These are phyloP conservation scores for Colletotrichum euphorbiae DNA, from an alignment of 2,329 filamentous ascomycete species.

Conservation along the genomic window DNA sequence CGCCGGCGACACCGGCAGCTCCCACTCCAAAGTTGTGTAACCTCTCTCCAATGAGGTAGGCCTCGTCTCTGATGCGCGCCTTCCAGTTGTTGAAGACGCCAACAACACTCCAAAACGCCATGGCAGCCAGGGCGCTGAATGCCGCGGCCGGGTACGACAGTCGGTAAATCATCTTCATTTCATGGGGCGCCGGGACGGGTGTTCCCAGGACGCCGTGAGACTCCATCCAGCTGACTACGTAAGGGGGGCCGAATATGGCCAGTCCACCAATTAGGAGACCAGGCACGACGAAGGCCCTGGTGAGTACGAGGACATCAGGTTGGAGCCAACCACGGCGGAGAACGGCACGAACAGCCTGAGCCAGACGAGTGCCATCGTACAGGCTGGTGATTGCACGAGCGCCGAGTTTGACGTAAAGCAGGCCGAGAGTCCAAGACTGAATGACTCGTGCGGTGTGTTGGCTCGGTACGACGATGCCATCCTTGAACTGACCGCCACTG, in stretches of 20 bases:
- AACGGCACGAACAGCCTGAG: slow-evolving; percentile 79
- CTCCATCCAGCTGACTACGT: slow-evolving; percentile 42
- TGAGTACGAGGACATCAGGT: slow-evolving; percentile 83
- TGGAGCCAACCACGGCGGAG: slow-evolving; percentile 80
- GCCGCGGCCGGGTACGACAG: slow-evolving; percentile 77
- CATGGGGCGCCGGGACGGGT: slow-evolving; percentile 40
- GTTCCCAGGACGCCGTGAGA: slow-evolving; percentile 30
- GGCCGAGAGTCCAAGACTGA: slow-evolving; percentile 92
- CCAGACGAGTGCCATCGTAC: slow-evolving; percentile 76
- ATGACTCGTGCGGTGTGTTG: slow-evolving; percentile 84
- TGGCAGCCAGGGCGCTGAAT: slow-evolving; percentile 53
- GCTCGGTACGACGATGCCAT: slow-evolving; percentile 40
- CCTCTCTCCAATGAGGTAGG: slow-evolving; percentile 93
- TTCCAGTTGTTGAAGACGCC: slow-evolving; percentile 80
- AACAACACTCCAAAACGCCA: slow-evolving; percentile 64
- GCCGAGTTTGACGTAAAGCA: slow-evolving; percentile 88
- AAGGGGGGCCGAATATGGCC: slow-evolving; percentile 71
- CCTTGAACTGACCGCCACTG: slow-evolving; percentile 43
- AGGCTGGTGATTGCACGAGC: slow-evolving; percentile 75
- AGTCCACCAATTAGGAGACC: slow-evolving; percentile 69
- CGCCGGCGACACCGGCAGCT: slow-evolving; percentile 51
- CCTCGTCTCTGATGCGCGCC: slow-evolving; percentile 87
- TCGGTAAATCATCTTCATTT: slow-evolving; percentile 57
- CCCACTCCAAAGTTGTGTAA: slow-evolving; percentile 87
- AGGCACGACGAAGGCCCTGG: slow-evolving; percentile 87